Base-by-base conservation (phyloP, 192 early-diverging fungal species). In the Thamnidium elegans region DNA sequence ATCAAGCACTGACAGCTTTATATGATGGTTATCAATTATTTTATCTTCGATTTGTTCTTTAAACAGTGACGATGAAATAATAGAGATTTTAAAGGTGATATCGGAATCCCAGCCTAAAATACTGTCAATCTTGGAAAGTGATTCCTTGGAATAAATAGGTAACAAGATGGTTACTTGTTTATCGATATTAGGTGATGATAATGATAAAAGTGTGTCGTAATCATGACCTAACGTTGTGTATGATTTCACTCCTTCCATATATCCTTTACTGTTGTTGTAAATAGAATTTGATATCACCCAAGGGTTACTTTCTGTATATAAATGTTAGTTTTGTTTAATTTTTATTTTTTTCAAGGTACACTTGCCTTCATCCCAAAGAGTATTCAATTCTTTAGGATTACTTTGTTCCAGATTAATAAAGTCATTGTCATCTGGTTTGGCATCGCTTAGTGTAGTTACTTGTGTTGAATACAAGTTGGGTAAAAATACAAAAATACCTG, bases 61-160 rank as follows among this genome's bases (percentile, higher is more conserved):
- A 7, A 31, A 55, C 11, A 36, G 53, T 14, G 53, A 34, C 14
- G 46, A 42, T 34, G 47, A 51, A 14, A 63, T 46, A 11, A 63
- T 34, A 10, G 26, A 21, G 20, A 63, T 51, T 14, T 50, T n/a
- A 23, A 51, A 50, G 31, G 32, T 19, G 26, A 26, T 26, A 10
- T 54, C 8, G 53, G 43, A 17, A 1, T 10, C n/a, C 46, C 48
- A 51, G 17, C 15, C n/a, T 6, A 50, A 32, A 15, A 63, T 30
- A 21, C n/a, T 14, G 17, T 63, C 15, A 15, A 63, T 13, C 6
- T 39, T 48, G 9, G 32, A 13, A 34, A 51, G 32, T n/a, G 42
- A 19, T 10, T 63, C 39, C 17, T 63, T 51, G 15, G 61, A 63
- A 20, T 63, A 36, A 17, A 63, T n/a, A 32, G 61, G 19, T 10